phyloP scores from a whole-genome alignment of 2,329 filamentous ascomycete species.

The Xylaria arbuscula region DNA sequence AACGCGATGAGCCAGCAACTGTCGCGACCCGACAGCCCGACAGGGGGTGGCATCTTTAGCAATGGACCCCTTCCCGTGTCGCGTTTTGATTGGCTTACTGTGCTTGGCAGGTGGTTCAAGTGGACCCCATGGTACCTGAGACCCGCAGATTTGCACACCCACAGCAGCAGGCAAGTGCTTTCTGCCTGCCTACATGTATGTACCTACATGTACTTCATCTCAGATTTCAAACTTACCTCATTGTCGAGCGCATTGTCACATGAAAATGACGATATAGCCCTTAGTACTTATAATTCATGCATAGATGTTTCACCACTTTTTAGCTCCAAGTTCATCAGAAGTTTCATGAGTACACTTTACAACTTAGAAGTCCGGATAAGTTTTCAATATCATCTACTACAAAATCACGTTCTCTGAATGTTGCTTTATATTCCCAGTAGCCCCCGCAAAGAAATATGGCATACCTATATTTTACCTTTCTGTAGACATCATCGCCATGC shows the following conservation, averaged over 20 bases:
- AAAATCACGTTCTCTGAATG: too few relatives aligned
- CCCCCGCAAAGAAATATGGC: too few relatives aligned
- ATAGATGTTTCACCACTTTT: not conserved
- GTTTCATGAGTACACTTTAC: not conserved
- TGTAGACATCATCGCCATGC: not conserved
- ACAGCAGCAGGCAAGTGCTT: not conserved
- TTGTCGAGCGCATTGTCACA: not conserved
- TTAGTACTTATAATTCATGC: not conserved
- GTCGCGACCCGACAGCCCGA: slow-evolving; percentile 43
- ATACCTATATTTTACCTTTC: too few relatives aligned
- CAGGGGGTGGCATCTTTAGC: slow-evolving; percentile 31
- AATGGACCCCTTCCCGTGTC: slow-evolving; percentile 30
- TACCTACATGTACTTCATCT: not conserved
- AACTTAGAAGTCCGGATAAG: too few relatives aligned
- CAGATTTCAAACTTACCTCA: not conserved
- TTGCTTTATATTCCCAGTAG: not conserved
- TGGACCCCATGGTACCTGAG: slow-evolving; percentile 10
- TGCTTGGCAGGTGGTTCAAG: slow-evolving; percentile 8
- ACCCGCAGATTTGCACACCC: slow-evolving; percentile 12
- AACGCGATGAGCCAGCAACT: slow-evolving; percentile 42
- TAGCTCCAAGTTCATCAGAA: not conserved
- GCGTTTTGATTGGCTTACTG: slow-evolving; percentile 28
- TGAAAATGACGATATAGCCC: not conserved
- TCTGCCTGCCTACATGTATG: not conserved
- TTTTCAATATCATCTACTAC: too few relatives aligned